Evolutionary conservation across 805 yeast genomes (phyloP).

Genomic region (Jamesozyma piceae): DNA sequence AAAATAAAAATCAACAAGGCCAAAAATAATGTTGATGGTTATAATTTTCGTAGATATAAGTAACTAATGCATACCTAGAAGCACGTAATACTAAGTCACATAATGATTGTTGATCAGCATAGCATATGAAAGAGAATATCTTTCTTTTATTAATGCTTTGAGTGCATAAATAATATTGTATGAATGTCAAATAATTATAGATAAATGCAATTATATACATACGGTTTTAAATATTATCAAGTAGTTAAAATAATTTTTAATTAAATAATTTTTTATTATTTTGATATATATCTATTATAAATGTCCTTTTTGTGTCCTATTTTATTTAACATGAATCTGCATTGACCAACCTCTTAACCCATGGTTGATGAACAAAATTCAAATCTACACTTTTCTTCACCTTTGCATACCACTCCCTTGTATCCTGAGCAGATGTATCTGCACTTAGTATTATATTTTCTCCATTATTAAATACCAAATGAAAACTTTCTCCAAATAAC

Average conservation of each 20-base stretch:
- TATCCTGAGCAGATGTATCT: constrained; percentile 47
- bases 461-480: constrained; percentile 64
- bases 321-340: too few species aligned
- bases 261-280: too few species aligned
- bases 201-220: too few species aligned
- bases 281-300: too few species aligned
- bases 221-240: too few species aligned
- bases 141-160: too few species aligned
- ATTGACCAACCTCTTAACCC: constrained; percentile 42
- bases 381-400: constrained; percentile 48
- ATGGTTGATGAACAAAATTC: constrained; percentile 51
- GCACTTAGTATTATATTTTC: constrained; percentile 84
- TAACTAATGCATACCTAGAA: background rate
- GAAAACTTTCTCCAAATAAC: constrained; percentile 63
- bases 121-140: too few species aligned
- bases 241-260: too few species aligned
- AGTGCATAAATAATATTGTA: too few species aligned
- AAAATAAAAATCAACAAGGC: background rate
- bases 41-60: background rate
- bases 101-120: too few species aligned
- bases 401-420: constrained; percentile 53
- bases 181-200: too few species aligned
- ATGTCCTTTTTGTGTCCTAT: too few species aligned
- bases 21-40: background rate
- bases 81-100: background rate